Conservation (phyloP, 1,284 basidiomycete species). For the Anthracocystis setariae region DNA sequence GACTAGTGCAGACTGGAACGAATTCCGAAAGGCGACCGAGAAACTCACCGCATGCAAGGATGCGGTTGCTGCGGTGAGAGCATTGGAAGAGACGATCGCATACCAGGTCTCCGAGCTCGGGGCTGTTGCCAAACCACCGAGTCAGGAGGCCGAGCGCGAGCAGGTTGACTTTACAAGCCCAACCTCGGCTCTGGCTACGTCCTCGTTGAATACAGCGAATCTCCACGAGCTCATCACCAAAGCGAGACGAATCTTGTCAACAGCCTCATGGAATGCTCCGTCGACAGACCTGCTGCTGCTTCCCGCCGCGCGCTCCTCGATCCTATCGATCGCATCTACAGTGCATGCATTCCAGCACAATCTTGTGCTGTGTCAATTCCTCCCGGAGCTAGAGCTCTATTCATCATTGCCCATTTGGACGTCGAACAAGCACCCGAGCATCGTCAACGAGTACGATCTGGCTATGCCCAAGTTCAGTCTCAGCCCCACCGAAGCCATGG, state of each 20-base stretch:
- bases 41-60: constrained; percentile 31
- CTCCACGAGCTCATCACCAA: constrained; percentile 25
- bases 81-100: constrained; percentile 30
- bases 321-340: constrained; percentile 77
- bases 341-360: constrained; percentile 82
- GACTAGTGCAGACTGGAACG: constrained; percentile 33
- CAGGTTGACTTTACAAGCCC: constrained; percentile 22
- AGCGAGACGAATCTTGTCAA: constrained; percentile 22
- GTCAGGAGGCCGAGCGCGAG: background rate
- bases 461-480: constrained; percentile 92
- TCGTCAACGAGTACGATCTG: constrained; percentile 73
- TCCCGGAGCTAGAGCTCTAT: constrained; percentile 79
- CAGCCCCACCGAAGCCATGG: constrained; percentile 86
- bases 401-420: constrained; percentile 78
- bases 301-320: constrained; percentile 73
- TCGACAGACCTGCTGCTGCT: constrained; percentile 70
- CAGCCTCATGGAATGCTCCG: constrained; percentile 15
- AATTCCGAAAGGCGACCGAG: constrained; percentile 34
- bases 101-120: constrained; percentile 36
- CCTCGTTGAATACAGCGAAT: constrained; percentile 26
- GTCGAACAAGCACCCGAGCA: constrained; percentile 41
- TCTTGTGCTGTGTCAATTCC: constrained; percentile 85
- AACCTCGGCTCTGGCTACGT: constrained; percentile 18
- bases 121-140: constrained; percentile 8
- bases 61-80: constrained; percentile 13